Conservation (phyloP, 2,329 filamentous ascomycete genomes). For the Sphaerulina vaccinii region DNA sequence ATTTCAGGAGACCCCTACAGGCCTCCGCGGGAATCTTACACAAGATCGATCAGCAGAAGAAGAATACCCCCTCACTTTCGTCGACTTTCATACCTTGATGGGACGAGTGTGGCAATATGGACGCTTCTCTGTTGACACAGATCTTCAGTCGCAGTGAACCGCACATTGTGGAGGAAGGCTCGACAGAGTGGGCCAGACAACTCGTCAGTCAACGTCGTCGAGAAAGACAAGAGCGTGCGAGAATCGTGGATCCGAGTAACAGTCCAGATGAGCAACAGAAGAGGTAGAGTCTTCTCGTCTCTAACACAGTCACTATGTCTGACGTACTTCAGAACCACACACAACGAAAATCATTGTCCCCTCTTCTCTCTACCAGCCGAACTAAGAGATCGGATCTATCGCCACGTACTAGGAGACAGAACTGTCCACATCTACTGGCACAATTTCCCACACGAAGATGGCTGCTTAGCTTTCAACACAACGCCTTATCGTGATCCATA, state of each 20-base stretch:
- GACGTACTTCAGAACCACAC: background rate
- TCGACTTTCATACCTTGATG: background rate
- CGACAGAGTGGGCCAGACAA: background rate
- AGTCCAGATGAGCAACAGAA: background rate
- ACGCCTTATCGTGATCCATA: background rate
- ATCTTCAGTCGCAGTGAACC: background rate
- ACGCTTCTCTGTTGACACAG: background rate
- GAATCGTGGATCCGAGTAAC: background rate
- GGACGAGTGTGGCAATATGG: background rate
- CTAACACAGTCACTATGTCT: background rate
- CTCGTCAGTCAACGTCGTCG: background rate
- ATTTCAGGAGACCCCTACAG: background rate
- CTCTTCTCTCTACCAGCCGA: conserved; percentile 1
- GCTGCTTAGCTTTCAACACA: background rate
- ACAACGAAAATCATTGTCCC: background rate
- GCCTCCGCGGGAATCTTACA: background rate
- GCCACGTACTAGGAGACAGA: background rate
- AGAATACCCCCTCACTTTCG: background rate
- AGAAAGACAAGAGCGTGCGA: background rate
- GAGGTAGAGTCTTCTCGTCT: no score
- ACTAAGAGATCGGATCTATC: background rate
- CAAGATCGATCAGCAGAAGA: background rate
- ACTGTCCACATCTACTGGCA: conserved; percentile 3
- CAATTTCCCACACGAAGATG: background rate
- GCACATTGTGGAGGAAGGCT: background rate